phyloP scores from a whole-genome alignment of 2,329 filamentous ascomycete species.

The Atkinsonella texensis region DNA sequence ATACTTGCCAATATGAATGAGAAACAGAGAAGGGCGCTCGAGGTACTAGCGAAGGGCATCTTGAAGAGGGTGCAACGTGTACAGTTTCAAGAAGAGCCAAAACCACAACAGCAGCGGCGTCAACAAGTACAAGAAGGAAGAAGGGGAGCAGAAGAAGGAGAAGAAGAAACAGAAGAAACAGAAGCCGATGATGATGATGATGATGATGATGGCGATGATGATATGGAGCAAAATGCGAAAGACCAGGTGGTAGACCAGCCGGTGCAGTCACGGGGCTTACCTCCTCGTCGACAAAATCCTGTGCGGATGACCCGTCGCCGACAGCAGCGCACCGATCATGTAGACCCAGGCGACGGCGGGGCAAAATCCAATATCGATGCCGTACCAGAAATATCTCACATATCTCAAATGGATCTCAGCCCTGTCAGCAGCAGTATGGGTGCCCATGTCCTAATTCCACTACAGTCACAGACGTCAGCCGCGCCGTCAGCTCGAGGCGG shows the following conservation, averaged over 20 bases:
- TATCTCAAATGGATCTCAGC: conserved; percentile 14
- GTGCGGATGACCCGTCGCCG: conserved; percentile 9
- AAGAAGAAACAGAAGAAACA: no score
- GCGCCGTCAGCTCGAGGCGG: conserved; percentile 9
- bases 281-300: conserved; percentile 1
- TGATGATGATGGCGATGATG: no score
- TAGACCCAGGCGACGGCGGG: conserved; percentile 12
- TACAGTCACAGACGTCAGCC: conserved; percentile 13
- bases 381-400: conserved; percentile 13
- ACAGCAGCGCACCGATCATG: conserved; percentile 8
- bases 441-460: conserved; percentile 11
- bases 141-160: no score
- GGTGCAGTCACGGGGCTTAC: neutral
- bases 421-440: conserved; percentile 10
- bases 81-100: conserved; percentile 40
- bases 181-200: no score
- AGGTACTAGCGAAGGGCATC: conserved; percentile 62
- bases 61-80: conserved; percentile 67
- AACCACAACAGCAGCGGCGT: neutral
- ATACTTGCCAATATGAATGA: conserved; percentile 35
- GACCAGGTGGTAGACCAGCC: neutral
- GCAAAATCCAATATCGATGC: conserved; percentile 12
- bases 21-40: conserved; percentile 51
- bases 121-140: no score
- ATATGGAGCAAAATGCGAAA: no score